These are phyloP conservation scores for Ogataea hybrid DNA, from an alignment of 1,139 yeast species.

Conservation along the genomic window DNA sequence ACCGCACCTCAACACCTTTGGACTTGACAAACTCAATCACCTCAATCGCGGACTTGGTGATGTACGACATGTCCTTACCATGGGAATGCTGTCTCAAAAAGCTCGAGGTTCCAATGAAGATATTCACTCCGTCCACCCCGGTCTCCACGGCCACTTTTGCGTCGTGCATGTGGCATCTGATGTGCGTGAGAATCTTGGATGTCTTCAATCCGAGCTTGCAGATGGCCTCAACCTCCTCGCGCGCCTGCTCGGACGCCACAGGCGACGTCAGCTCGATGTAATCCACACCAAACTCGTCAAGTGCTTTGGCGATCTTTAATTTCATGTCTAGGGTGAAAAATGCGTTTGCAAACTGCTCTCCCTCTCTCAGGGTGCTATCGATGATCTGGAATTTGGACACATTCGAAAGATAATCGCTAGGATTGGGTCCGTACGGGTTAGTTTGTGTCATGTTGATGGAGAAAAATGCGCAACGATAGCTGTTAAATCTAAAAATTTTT, in stretches of 20 bases:
- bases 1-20: slow-evolving; percentile 56
- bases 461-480: background rate
- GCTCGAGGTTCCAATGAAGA: slow-evolving; percentile 57
- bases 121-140: slow-evolving; percentile 61
- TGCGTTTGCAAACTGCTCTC: slow-evolving; percentile 61
- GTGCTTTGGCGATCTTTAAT: slow-evolving; percentile 54
- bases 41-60: slow-evolving; percentile 51
- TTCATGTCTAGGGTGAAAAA: slow-evolving; percentile 54
- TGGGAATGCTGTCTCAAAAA: slow-evolving; percentile 52
- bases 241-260: slow-evolving; percentile 55
- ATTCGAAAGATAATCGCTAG: slow-evolving; percentile 55
- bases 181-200: slow-evolving; percentile 56
- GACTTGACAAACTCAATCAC: slow-evolving; percentile 58
- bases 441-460: slow-evolving; percentile 13
- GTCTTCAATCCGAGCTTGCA: slow-evolving; percentile 53
- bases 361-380: slow-evolving; percentile 58
- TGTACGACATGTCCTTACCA: slow-evolving; percentile 55
- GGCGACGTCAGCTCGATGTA: slow-evolving; percentile 60
- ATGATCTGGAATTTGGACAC: slow-evolving; percentile 51
- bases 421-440: slow-evolving; percentile 60
- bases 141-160: slow-evolving; percentile 58
- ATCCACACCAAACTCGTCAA: slow-evolving; percentile 60
- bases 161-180: slow-evolving; percentile 61
- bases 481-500: slow-evolving; percentile 14
- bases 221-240: slow-evolving; percentile 55